Evolutionary conservation across 2,329 filamentous ascomycete genomes (phyloP).

Genomic region (Blumeriella jaapii): DNA sequence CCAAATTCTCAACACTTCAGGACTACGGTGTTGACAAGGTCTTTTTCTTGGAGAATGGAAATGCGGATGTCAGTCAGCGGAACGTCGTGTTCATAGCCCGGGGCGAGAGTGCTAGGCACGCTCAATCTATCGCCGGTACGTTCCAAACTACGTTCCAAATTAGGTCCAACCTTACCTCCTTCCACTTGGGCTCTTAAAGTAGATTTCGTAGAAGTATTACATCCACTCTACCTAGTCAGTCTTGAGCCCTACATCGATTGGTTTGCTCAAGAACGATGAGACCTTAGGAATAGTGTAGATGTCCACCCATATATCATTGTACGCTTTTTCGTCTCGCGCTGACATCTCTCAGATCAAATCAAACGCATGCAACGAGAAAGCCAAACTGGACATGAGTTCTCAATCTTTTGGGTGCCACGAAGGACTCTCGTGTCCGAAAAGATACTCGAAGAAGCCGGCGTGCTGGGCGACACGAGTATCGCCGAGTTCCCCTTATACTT

Average conservation of each 20-base stretch:
- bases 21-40: conserved; percentile 98
- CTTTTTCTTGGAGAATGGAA: conserved; percentile 91
- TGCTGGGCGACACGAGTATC: conserved; percentile 85
- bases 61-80: conserved; percentile 85
- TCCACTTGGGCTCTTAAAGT: conserved; percentile 44
- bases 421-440: conserved; percentile 86
- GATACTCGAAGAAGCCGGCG: conserved; percentile 82
- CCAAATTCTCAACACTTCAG: conserved; percentile 89
- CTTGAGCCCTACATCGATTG: conserved; percentile 41
- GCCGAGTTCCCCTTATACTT: conserved; percentile 81
- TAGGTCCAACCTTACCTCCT: too few relatives aligned
- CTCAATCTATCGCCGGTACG: conserved; percentile 77
- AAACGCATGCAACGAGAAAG: conserved; percentile 80
- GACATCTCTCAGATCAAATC: conserved; percentile 66
- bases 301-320: conserved; percentile 26
- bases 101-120: conserved; percentile 77
- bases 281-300: conserved; percentile 34
- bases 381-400: conserved; percentile 88
- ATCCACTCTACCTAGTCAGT: conserved; percentile 44
- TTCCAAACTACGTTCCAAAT: conserved; percentile 8
- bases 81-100: conserved; percentile 91
- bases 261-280: conserved; percentile 16
- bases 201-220: conserved; percentile 42
- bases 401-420: conserved; percentile 90
- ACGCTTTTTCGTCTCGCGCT: conserved; percentile 48